phyloP scores from a whole-genome alignment of 176 grass and related monocot species.

The Oryza longistaminata region DNA sequence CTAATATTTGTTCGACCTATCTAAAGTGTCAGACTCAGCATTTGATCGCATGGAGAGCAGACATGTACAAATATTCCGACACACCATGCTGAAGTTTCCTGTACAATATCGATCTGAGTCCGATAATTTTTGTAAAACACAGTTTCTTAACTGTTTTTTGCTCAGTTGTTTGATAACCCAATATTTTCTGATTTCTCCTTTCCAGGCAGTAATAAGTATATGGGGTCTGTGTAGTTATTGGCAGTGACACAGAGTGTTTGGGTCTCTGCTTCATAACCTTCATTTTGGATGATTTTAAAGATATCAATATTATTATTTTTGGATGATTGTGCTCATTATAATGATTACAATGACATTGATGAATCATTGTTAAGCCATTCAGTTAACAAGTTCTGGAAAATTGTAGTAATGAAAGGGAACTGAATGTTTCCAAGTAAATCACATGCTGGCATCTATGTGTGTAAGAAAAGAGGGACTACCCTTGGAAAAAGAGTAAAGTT shows the following conservation, averaged over 20 bases:
- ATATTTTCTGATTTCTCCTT: neutral
- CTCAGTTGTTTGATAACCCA: slow-evolving; percentile 3
- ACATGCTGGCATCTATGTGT: neutral
- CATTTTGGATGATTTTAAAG: neutral
- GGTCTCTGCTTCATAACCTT: neutral
- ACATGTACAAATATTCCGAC: neutral
- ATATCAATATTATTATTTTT: neutral
- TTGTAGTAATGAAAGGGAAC: neutral
- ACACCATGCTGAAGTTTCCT: neutral
- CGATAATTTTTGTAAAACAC: neutral
- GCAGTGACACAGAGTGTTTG: neutral
- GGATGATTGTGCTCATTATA: neutral
- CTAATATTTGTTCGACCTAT: neutral
- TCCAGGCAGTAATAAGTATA: neutral
- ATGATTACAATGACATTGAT: neutral
- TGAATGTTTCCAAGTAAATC: neutral
- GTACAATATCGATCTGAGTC: neutral
- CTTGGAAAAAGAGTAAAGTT: neutral
- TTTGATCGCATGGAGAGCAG: neutral
- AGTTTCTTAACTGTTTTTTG: neutral
- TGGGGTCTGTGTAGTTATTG: neutral
- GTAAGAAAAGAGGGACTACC: neutral
- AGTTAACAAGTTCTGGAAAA: neutral
- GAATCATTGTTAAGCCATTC: neutral
- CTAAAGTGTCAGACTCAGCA: neutral